phyloP scores from a whole-genome alignment of 306 rosid species.

The Vachellia pachyceras region DNA sequence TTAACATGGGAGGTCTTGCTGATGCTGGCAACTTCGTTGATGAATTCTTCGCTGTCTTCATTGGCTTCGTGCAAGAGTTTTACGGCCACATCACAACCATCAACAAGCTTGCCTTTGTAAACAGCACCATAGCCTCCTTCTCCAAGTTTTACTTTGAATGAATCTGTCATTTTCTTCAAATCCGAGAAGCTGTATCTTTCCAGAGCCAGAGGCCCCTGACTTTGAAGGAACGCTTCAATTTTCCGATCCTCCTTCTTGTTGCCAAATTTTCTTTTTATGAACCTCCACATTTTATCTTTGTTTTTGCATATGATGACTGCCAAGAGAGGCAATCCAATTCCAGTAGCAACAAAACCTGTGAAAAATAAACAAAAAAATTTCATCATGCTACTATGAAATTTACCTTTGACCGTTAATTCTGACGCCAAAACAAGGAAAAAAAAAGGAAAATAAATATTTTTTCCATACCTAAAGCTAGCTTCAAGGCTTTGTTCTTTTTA shows the following conservation, averaged over 20 bases:
- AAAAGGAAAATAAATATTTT: neutral
- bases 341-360: conserved; percentile 47
- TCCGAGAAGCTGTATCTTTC: conserved; percentile 35
- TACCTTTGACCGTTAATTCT: neutral
- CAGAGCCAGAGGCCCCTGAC: conserved; percentile 29
- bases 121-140: conserved; percentile 46
- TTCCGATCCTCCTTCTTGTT: neutral
- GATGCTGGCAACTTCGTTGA: conserved; percentile 49
- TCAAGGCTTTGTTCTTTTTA: neutral
- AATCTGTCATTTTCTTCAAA: conserved; percentile 40
- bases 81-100: conserved; percentile 35
- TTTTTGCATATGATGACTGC: conserved; percentile 49
- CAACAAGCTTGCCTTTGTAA: conserved; percentile 32
- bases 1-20: conserved; percentile 50
- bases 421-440: neutral
- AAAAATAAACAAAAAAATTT: neutral
- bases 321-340: conserved; percentile 50
- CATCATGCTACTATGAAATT: neutral
- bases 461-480: neutral
- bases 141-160: conserved; percentile 41
- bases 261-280: conserved; percentile 5
- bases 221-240: conserved; percentile 34
- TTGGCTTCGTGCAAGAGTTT: conserved; percentile 35
- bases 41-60: conserved; percentile 41
- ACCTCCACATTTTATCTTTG: conserved; percentile 39